phyloP scores from a whole-genome alignment of 345 rosid species.

The Cochlearia excelsa region DNA sequence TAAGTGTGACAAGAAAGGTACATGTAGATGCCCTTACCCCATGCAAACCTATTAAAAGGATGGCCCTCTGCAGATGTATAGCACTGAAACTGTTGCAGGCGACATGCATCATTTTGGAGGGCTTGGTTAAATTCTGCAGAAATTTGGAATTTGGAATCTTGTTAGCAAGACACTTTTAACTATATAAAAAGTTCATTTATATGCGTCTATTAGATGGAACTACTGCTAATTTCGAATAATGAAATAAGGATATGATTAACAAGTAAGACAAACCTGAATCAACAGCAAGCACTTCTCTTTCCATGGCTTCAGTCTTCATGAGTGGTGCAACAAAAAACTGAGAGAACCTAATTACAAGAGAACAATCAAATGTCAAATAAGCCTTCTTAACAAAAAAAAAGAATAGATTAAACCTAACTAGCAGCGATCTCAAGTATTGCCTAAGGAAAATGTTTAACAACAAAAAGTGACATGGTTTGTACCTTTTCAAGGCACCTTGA shows the following conservation, averaged over 20 bases:
- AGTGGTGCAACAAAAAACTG: conserved; percentile 98
- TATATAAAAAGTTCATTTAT: conserved; percentile 3
- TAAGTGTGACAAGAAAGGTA: conserved; percentile 24
- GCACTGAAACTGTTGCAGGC: conserved; percentile 95
- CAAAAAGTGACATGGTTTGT: conserved; percentile 14
- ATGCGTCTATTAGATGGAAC: background rate
- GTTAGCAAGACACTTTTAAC: conserved; percentile 20
- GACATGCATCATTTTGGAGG: conserved; percentile 85
- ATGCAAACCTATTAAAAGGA: conserved; percentile 74
- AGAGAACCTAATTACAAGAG: conserved; percentile 68
- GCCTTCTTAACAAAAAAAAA: conserved; percentile 2
- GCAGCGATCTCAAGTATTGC: background rate
- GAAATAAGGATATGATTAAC: conserved; percentile 8
- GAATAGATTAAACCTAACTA: background rate
- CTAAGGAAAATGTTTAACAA: background rate
- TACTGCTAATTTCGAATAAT: conserved; percentile 3
- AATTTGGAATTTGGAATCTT: conserved; percentile 11
- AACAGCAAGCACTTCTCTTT: conserved; percentile 91
- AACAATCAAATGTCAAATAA: conserved; percentile 25
- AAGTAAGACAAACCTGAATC: conserved; percentile 70
- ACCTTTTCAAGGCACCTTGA: conserved; percentile 85
- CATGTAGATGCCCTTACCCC: conserved; percentile 62
- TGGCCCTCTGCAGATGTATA: conserved; percentile 67
- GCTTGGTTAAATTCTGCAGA: conserved; percentile 86
- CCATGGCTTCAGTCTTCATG: conserved; percentile 90